phyloP scores from a whole-genome alignment of 371 early-diverging fungal species.

The Haplosporangium sp. region DNA sequence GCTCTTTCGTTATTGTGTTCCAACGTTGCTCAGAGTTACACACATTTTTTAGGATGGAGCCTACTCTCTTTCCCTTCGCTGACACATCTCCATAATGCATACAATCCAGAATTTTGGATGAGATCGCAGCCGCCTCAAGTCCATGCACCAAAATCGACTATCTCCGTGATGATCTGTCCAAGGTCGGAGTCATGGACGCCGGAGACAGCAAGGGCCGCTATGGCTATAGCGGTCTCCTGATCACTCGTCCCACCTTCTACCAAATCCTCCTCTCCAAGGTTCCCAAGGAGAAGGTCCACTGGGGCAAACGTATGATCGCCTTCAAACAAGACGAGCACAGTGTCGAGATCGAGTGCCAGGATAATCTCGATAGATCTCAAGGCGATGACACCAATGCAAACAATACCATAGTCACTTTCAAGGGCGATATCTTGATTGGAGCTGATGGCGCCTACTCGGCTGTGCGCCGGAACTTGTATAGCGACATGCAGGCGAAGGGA shows the following conservation, averaged over 20 bases:
- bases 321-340: constrained; percentile 23
- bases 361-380: constrained; percentile 5
- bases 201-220: constrained; percentile 10
- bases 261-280: constrained; percentile 26
- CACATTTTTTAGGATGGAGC: neutral
- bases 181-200: constrained; percentile 27
- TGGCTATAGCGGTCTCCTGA: constrained; percentile 26
- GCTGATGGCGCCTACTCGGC: constrained; percentile 38
- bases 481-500: constrained; percentile 15
- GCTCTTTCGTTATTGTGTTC: neutral
- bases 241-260: constrained; percentile 27
- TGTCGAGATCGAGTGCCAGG: constrained; percentile 30
- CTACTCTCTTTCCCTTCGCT: neutral
- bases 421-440: constrained; percentile 28
- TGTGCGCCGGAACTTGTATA: constrained; percentile 19
- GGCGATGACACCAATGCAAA: neutral
- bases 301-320: constrained; percentile 28
- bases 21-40: neutral
- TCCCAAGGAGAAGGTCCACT: constrained; percentile 26
- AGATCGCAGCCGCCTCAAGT: constrained; percentile 9
- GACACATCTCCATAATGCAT: neutral
- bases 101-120: constrained; percentile 15
- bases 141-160: constrained; percentile 33
- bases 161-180: constrained; percentile 29
- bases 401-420: constrained; percentile 1